phyloP scores from a whole-genome alignment of 805 yeast genomes.

The Candida stauntonica region DNA sequence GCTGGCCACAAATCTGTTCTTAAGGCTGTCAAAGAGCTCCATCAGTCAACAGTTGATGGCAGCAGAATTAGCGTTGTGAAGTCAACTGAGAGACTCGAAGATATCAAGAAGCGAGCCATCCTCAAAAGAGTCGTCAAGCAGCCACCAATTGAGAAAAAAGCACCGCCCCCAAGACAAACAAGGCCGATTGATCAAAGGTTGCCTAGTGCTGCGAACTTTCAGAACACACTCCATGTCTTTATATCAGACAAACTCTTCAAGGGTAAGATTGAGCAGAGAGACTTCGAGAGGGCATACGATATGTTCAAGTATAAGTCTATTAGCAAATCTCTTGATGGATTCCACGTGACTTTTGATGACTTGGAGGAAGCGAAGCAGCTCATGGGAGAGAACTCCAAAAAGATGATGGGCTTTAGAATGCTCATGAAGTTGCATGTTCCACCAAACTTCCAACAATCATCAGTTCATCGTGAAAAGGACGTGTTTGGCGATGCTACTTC shows the following conservation, averaged over 20 bases:
- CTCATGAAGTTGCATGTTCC: conserved; percentile 27
- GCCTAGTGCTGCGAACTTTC: background rate
- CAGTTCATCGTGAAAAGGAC: background rate
- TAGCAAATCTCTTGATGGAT: conserved; percentile 38
- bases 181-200: no score
- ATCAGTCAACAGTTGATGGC: conserved; percentile 47
- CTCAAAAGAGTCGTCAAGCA: background rate
- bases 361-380: conserved; percentile 55
- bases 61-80: conserved; percentile 48
- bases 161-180: no score
- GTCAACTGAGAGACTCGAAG: conserved; percentile 38
- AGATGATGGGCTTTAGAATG: conserved; percentile 43
- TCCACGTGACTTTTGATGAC: conserved; percentile 64
- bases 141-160: conserved; percentile 30
- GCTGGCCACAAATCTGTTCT: conserved; percentile 44
- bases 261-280: background rate
- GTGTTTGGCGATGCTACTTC: conserved; percentile 49
- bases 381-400: conserved; percentile 57
- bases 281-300: background rate
- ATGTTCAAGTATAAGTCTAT: conserved; percentile 1
- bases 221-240: conserved; percentile 1
- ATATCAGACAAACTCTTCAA: background rate
- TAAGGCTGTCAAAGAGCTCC: conserved; percentile 38
- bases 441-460: background rate
- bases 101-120: background rate